Conservation (phyloP, 345 rosid species). For the Rhodomyrtus tomentosa region DNA sequence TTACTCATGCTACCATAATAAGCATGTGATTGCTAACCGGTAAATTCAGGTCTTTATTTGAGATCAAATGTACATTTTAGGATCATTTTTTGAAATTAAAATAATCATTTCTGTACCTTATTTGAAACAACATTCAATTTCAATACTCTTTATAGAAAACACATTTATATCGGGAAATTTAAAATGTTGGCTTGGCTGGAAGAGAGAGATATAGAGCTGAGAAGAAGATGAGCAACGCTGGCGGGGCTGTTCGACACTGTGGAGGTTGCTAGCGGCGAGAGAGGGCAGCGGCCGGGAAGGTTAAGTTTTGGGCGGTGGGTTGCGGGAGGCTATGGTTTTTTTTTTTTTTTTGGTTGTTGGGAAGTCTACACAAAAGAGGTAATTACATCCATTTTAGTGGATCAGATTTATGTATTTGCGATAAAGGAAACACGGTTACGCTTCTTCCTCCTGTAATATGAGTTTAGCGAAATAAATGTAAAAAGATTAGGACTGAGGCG, state of each 20-base stretch:
- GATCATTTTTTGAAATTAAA: no score
- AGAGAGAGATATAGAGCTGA: not conserved
- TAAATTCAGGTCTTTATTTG: fast-evolving
- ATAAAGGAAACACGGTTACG: no score
- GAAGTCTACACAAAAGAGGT: not conserved
- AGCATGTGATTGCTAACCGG: fast-evolving
- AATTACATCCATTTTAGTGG: no score
- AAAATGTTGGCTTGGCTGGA: not conserved
- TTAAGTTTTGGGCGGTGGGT: not conserved
- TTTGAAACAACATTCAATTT: fast-evolving
- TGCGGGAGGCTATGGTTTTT: not conserved
- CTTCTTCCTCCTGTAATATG: not conserved
- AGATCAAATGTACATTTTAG: not conserved
- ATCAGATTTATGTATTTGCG: not conserved
- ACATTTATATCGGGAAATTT: no score
- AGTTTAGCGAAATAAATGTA: not conserved
- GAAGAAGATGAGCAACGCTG: not conserved
- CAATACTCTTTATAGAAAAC: fast-evolving
- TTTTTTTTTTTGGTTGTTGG: no score
- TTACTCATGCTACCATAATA: not conserved
- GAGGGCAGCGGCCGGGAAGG: not conserved
- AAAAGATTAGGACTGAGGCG: not conserved
- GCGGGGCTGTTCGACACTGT: not conserved
- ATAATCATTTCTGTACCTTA: fast-evolving
- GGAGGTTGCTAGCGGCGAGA: not conserved